Base-by-base conservation (phyloP, 495 filamentous ascomycete species). In the Penicillium canariense region DNA sequence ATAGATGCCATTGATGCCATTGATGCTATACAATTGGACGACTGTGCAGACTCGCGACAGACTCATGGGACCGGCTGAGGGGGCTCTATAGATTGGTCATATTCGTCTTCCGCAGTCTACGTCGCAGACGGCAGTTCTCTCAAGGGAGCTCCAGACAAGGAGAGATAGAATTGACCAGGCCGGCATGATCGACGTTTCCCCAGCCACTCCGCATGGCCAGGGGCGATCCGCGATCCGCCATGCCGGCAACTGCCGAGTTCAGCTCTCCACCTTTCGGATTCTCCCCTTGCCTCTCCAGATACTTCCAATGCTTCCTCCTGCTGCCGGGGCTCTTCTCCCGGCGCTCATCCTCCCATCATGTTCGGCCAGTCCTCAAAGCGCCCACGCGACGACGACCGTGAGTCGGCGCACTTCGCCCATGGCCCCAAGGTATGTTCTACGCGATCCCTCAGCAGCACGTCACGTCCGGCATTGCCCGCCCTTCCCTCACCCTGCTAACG, bases 161-260 rank as follows among this genome's bases (percentile, higher is more conserved):
- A n/a, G n/a, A n/a, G n/a, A n/a, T n/a, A n/a, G n/a, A n/a, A n/a
- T n/a, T n/a, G n/a, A n/a, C n/a, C n/a, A n/a, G n/a, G n/a, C n/a
- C n/a, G n/a, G n/a, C n/a, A n/a, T n/a, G n/a, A n/a, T n/a, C n/a
- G n/a, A n/a, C n/a, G n/a, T n/a, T 14, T 18, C 6, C 35, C 35
- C 35, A 38, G 35, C 35, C 35, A 18, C 20, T 8, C 5, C 9
- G 5, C 20, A 12, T 12, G 18, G 1, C 10, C 7, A 8, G 17
- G 2, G 7, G 11, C 2, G 5, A 11, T 39, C 20, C 18, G 9
- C 25, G 35, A 51, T 27, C 26, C 43, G 43, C 43, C 43, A 22
- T 54, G 52, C 40, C 42, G 52, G 52, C 43, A 48, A 48, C 15
- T 48, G 43, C 52, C 52, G 52, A 48, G 9, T 23, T 36, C 49